A percentile compares a stretch with the other conserved stretches of the same genome.
Conservation (phyloP, 106 monocot genomes). For the Iris macrosiphon region DNA sequence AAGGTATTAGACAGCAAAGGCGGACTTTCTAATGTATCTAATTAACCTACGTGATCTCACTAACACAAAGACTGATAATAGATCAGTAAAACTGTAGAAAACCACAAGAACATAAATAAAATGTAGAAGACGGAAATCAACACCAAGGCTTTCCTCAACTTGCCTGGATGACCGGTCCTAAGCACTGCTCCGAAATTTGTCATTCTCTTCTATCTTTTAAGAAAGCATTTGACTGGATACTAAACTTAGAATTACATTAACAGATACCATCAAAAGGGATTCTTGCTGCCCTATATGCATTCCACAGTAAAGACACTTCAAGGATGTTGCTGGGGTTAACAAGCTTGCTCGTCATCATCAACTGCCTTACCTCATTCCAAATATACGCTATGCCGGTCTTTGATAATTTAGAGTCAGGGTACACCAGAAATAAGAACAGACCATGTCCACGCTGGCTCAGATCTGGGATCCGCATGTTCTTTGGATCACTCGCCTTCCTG, state of each 20-base stretch:
- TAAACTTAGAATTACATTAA: neutral
- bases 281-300: conserved; percentile 42
- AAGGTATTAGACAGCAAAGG: no score
- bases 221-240: neutral
- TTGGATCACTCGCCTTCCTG: conserved; percentile 41
- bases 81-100: no score
- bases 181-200: no score
- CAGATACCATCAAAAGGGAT: conserved; percentile 82
- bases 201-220: neutral
- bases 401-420: conserved; percentile 61
- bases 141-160: no score
- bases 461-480: conserved; percentile 38
- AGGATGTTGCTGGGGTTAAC: conserved; percentile 41
- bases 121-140: no score
- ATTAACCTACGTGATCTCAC: no score
- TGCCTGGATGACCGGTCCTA: no score
- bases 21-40: no score
- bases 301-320: conserved; percentile 55
- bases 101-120: no score
- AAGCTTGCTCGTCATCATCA: conserved; percentile 59
- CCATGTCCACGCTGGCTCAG: conserved; percentile 74
- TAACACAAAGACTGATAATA: no score
- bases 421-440: conserved; percentile 48
- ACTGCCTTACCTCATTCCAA: conserved; percentile 73
- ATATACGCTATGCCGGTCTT: conserved; percentile 89